phyloP scores from a whole-genome alignment of 441 rosid genomes.

The Melastoma candidum region DNA sequence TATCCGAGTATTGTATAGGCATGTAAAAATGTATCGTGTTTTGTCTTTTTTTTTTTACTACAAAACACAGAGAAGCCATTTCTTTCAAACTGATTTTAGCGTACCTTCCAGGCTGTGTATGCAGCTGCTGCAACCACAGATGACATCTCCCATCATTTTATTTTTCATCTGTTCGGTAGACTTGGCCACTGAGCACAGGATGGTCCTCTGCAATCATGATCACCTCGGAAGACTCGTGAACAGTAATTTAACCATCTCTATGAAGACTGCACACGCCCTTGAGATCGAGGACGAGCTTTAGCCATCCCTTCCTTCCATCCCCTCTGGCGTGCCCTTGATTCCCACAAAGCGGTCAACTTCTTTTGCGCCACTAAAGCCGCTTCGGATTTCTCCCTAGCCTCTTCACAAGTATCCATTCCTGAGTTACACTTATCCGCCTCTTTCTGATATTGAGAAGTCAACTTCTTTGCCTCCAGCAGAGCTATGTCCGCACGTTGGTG shows the following conservation, averaged over 20 bases:
- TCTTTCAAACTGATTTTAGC: conserved; percentile 66
- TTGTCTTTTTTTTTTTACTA: too few relatives aligned
- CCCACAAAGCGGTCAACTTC: conserved; percentile 71
- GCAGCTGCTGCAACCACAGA: conserved; percentile 47
- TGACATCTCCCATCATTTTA: conserved; percentile 78
- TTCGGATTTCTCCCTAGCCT: conserved; percentile 82
- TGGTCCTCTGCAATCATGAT: conserved; percentile 40
- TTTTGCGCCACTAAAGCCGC: conserved; percentile 53
- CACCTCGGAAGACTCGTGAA: conserved; percentile 37
- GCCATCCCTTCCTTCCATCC: conserved; percentile 71
- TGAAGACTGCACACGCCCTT: conserved; percentile 36
- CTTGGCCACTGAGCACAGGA: conserved; percentile 83
- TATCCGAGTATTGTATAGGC: too few relatives aligned
- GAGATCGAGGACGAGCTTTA: conserved; percentile 35
- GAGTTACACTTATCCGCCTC: conserved; percentile 97
- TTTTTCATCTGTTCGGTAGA: conserved; percentile 87
- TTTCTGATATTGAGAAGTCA: conserved; percentile 79
- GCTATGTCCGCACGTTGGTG: conserved; percentile 66
- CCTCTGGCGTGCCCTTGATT: conserved; percentile 63
- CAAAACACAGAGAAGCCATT: conserved; percentile 16
- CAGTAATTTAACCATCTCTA: conserved; percentile 13
- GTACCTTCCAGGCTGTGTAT: conserved; percentile 52
- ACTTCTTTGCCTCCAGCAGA: conserved; percentile 86
- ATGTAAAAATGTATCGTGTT: too few relatives aligned
- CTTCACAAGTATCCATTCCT: conserved; percentile 96